Base-by-base conservation (phyloP, 2,329 filamentous ascomycete genomes). In the Aspergillus novoparasiticus region DNA sequence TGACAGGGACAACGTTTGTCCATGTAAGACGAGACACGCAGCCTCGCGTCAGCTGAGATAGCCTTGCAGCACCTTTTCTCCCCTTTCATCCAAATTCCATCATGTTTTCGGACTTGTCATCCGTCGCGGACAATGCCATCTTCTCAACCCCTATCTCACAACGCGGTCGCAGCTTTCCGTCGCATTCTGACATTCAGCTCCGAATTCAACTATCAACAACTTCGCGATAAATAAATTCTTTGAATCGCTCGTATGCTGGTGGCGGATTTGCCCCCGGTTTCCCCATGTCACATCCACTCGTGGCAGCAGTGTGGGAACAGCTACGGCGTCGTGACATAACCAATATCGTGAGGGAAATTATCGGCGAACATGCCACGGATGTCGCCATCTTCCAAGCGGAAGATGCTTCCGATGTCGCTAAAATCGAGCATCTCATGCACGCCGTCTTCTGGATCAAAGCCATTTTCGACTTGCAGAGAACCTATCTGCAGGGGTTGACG, bases 381-480 rank as follows among this genome's bases (percentile, higher is more conserved):
- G 62, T 70, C 53, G 65, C 74, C 19, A 61, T 67, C 12, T 68
- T 69, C 10, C 71, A 72, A 43, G 66, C 56, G 3, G 67, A 68
- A 28, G 61, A 73, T 66, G 69, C 69, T 39, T 19, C 48, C 3
- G 64, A 66, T n/a, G 39, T n/a, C 39, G 53, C 61, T 4, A 65
- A 65, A 51, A 63, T 68, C 9, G 73, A 73, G 46, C 66, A 71
- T 26, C 65, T 74, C 10, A 69, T 71, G 26, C 69, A 68, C 51
- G 66, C 71, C 4, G 71, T 78, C 23, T 69, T 74, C 51, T 78
- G 76, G 76, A 74, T 78, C 58, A 76, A 76, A 60, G 72, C 72
- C 9, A 72, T 78, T 9, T 77, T 76, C 64, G 75, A 78, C 63
- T 59, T 75, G 28, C 75, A 78, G 62, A 71, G 76, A 57, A 70